Percentiles rank a stretch among this genome's conserved stretches.
These are phyloP conservation scores for Rhodamnia argentea DNA, from an alignment of 345 rosid species.

Conservation along the genomic window DNA sequence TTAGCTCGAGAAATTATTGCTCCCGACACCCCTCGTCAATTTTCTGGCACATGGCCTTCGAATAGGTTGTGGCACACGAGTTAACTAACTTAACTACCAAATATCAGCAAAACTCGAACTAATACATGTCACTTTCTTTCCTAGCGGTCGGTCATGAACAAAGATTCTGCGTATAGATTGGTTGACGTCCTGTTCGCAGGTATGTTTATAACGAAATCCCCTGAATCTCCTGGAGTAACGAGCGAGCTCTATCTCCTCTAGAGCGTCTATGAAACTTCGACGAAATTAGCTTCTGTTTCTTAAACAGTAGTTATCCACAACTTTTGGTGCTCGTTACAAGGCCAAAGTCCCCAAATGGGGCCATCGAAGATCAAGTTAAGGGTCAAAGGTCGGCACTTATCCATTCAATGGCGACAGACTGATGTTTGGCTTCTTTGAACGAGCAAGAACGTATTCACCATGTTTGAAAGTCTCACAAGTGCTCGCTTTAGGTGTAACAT, in stretches of 20 bases:
- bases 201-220: neutral
- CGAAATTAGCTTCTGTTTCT: neutral
- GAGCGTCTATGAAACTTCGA: neutral
- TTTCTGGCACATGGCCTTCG: rapidly evolving
- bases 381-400: neutral
- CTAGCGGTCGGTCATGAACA: neutral
- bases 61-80: neutral
- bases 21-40: neutral
- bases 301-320: neutral
- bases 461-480: neutral
- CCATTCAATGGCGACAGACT: neutral
- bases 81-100: neutral
- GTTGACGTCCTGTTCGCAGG: neutral
- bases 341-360: neutral
- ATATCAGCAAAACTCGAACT: neutral
- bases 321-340: neutral
- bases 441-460: neutral
- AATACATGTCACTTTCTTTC: neutral
- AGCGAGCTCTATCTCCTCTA: neutral
- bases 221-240: neutral
- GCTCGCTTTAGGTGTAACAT: too few species aligned
- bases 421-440: neutral
- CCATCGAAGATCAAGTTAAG: neutral
- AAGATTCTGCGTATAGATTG: neutral
- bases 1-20: neutral